These are phyloP conservation scores for Leucocoprinus birnbaumii DNA, from an alignment of 768 basidiomycete genomes.

Conservation along the genomic window DNA sequence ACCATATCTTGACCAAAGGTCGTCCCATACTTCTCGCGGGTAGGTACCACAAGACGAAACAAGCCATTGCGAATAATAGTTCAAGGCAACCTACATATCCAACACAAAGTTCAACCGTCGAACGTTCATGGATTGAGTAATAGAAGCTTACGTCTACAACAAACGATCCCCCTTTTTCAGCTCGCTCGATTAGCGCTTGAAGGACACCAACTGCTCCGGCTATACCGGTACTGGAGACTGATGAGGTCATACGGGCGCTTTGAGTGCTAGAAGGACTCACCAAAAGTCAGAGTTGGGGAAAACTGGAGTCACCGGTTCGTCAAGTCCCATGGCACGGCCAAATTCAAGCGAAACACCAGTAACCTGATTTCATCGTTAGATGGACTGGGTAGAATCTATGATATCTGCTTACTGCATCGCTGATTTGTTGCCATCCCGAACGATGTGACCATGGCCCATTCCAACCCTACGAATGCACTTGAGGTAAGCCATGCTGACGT, in stretches of 20 bases:
- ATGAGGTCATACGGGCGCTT: background rate
- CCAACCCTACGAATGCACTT: constrained; percentile 17
- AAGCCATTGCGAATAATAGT: constrained; percentile 26
- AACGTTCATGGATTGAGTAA: background rate
- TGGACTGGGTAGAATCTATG: background rate
- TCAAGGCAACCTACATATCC: constrained; percentile 18
- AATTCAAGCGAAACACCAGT: constrained; percentile 19
- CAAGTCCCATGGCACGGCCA: constrained; percentile 18
- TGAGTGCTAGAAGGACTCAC: constrained; percentile 2
- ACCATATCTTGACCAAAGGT: constrained; percentile 16
- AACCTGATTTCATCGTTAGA: constrained; percentile 7
- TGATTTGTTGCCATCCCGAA: constrained; percentile 23
- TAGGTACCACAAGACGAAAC: constrained; percentile 17
- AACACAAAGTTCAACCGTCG: background rate
- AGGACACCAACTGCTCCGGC: constrained; percentile 18
- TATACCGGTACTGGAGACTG: constrained; percentile 16
- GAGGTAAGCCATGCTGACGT: background rate
- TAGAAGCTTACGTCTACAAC: constrained; percentile 16
- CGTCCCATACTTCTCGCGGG: constrained; percentile 19
- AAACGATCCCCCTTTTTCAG: constrained; percentile 20
- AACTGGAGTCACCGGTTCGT: constrained; percentile 20
- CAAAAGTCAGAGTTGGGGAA: constrained; percentile 21
- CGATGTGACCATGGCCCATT: constrained; percentile 21
- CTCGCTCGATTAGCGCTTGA: constrained; percentile 17
- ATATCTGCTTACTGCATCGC: constrained; percentile 21